phyloP scores from a whole-genome alignment of 2,329 filamentous ascomycete genomes.

The Helotiales sp. region DNA sequence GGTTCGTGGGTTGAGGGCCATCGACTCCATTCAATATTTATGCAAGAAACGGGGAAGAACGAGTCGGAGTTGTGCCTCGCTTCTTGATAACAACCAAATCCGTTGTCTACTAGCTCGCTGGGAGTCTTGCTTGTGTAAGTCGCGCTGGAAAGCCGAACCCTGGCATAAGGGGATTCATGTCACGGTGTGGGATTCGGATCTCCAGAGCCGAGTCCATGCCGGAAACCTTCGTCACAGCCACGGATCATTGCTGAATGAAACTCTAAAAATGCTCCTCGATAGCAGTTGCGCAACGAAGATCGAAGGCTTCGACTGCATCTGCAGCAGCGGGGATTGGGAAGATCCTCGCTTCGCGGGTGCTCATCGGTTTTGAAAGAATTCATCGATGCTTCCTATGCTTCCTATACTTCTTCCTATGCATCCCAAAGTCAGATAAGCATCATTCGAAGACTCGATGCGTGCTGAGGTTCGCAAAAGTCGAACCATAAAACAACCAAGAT shows the following conservation, averaged over 20 bases:
- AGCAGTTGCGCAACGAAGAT: not conserved
- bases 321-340: too few species aligned
- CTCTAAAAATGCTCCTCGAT: not conserved
- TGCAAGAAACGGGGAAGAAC: not conserved
- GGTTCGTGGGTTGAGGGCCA: not conserved
- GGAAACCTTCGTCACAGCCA: not conserved
- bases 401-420: too few species aligned
- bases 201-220: not conserved
- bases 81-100: not conserved
- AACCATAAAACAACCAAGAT: not conserved
- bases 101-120: not conserved
- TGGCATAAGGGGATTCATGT: not conserved
- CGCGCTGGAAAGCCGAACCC: not conserved
- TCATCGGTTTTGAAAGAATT: too few species aligned
- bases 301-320: not conserved
- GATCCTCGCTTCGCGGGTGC: too few species aligned
- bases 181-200: not conserved
- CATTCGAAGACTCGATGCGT: too few species aligned
- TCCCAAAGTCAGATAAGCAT: too few species aligned
- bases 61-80: not conserved
- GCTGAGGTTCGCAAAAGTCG: not conserved
- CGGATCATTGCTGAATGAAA: not conserved
- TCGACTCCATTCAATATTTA: constrained; percentile 1
- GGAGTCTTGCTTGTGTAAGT: not conserved
- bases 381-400: too few species aligned